phyloP scores from a whole-genome alignment of 495 filamentous ascomycete species.

The Melanomma pulvis-pyrius region DNA sequence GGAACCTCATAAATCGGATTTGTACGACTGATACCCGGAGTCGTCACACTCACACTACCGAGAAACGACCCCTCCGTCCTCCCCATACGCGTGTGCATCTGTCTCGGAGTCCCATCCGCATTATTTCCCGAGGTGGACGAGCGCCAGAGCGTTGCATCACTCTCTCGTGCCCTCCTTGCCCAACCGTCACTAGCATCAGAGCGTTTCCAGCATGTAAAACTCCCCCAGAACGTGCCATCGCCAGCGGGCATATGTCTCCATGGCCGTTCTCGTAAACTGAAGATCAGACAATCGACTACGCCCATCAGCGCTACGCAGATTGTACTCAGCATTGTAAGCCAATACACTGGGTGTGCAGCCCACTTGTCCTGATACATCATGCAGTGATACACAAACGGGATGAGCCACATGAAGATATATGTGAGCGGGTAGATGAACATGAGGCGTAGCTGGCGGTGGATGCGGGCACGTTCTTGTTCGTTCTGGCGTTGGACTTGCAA shows the following conservation, averaged over 20 bases:
- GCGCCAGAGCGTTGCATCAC: background rate
- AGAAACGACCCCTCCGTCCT: background rate
- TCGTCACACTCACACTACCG: background rate
- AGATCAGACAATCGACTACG: conserved; percentile 67
- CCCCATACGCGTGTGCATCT: background rate
- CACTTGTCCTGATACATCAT: conserved; percentile 60
- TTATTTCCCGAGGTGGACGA: background rate
- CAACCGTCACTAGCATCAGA: background rate
- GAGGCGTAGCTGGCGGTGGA: conserved; percentile 66
- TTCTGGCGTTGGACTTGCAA: conserved; percentile 20
- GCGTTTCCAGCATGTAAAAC: conserved; percentile 48
- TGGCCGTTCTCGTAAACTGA: conserved; percentile 66
- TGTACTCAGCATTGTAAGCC: conserved; percentile 57
- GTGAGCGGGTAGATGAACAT: conserved; percentile 72
- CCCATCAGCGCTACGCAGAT: conserved; percentile 63
- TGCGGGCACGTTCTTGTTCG: conserved; percentile 50
- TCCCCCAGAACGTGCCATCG: conserved; percentile 49
- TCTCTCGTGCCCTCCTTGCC: background rate
- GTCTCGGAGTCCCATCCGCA: background rate
- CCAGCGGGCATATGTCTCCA: conserved; percentile 62
- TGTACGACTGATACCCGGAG: too few relatives aligned
- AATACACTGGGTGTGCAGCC: conserved; percentile 54
- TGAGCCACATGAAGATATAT: conserved; percentile 72
- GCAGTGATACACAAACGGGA: conserved; percentile 68
- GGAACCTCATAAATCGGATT: too few relatives aligned